A percentile compares a stretch with the other conserved stretches of the same genome.
Conservation (phyloP, 108 stramenopile genomes). For the Cyclotella sp. region DNA sequence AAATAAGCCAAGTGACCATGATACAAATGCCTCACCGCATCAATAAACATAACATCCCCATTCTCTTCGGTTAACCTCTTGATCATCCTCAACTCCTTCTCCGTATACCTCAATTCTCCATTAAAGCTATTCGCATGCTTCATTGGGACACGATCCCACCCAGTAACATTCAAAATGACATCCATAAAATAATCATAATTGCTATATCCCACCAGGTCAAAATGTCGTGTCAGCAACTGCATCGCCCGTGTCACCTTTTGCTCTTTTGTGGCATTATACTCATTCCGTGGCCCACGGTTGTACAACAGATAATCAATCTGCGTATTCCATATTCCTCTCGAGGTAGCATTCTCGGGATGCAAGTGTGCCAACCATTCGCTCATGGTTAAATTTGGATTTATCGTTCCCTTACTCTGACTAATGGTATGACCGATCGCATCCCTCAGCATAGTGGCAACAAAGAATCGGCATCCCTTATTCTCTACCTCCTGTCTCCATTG, state of each 20-base stretch:
- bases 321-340: slow-evolving; percentile 39
- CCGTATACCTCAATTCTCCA: slow-evolving; percentile 43
- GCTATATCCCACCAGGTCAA: slow-evolving; percentile 39
- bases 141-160: slow-evolving; percentile 24
- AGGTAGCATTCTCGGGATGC: slow-evolving; percentile 34
- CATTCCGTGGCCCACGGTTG: slow-evolving; percentile 43
- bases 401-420: slow-evolving; percentile 36
- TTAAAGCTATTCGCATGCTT: slow-evolving; percentile 35
- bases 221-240: slow-evolving; percentile 35
- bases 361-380: slow-evolving; percentile 33
- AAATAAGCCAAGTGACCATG: slow-evolving; percentile 48
- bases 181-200: slow-evolving; percentile 38
- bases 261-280: slow-evolving; percentile 40
- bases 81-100: slow-evolving; percentile 45
- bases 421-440: slow-evolving; percentile 49
- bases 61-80: slow-evolving; percentile 46
- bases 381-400: slow-evolving; percentile 21
- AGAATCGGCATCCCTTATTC: slow-evolving; percentile 34
- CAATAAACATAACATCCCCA: slow-evolving; percentile 55
- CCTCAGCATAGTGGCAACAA: slow-evolving; percentile 41
- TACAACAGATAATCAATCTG: slow-evolving; percentile 51
- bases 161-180: slow-evolving; percentile 24
- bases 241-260: slow-evolving; percentile 43
- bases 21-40: slow-evolving; percentile 55
- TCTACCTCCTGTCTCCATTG: slow-evolving; percentile 49